A percentile compares a stretch with the other conserved stretches of the same genome.
phyloP scores from a whole-genome alignment of 1,139 yeast species.

The Yamadazyma sp. region DNA sequence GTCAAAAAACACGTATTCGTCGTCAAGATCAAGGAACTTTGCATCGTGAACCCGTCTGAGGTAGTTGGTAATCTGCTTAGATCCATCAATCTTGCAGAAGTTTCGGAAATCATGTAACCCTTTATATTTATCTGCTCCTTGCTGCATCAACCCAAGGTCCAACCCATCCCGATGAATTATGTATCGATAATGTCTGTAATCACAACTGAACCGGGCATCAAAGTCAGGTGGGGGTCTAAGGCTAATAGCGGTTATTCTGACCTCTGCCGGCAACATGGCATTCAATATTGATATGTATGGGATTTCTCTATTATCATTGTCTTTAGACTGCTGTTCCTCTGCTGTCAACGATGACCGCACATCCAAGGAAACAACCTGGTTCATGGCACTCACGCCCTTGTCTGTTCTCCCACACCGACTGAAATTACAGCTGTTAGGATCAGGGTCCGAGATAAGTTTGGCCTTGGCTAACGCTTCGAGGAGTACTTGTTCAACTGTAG shows the following conservation, averaged over 20 bases:
- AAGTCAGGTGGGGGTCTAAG: constrained; percentile 79
- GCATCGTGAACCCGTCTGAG: constrained; percentile 57
- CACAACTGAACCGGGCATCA: constrained; percentile 92
- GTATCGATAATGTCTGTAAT: constrained; percentile 80
- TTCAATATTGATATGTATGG: constrained; percentile 78
- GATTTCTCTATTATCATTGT: constrained; percentile 64
- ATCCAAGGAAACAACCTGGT: constrained; percentile 81
- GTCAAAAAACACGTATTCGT: constrained; percentile 66
- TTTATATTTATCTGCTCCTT: constrained; percentile 63
- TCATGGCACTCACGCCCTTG: constrained; percentile 94
- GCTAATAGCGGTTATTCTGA: constrained; percentile 78
- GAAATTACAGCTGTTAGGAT: constrained; percentile 65
- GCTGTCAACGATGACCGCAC: constrained; percentile 66
- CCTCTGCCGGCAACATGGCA: constrained; percentile 75
- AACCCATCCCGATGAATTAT: constrained; percentile 57
- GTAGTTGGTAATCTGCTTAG: constrained; percentile 84
- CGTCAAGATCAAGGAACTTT: constrained; percentile 44
- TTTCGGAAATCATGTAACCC: constrained; percentile 93
- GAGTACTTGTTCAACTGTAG: constrained; percentile 82
- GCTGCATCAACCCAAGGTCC: constrained; percentile 64
- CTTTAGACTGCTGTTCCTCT: constrained; percentile 57
- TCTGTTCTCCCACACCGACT: constrained; percentile 97
- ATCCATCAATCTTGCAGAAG: constrained; percentile 91
- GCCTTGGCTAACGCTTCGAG: constrained; percentile 70
- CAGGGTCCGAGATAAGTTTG: constrained; percentile 59